Conservation (phyloP, 202 grass and related monocot species). For the Schoenoplectus triqueter region DNA sequence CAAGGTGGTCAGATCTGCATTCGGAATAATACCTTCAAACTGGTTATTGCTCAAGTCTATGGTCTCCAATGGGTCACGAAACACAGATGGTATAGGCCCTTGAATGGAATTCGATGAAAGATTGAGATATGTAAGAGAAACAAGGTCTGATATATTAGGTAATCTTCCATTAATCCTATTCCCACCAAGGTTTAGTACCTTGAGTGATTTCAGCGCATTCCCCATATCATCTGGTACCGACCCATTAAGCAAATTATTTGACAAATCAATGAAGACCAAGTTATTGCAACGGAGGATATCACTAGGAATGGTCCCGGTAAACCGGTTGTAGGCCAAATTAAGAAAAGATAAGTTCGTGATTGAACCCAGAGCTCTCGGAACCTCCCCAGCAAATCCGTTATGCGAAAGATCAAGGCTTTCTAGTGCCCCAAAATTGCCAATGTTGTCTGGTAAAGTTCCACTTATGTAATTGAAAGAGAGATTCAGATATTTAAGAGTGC, state of each 20-base stretch:
- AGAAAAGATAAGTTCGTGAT: conserved; percentile 52
- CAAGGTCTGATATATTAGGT: conserved; percentile 62
- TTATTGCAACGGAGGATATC: conserved; percentile 45
- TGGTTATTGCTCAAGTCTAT: conserved; percentile 87
- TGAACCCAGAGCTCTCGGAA: conserved; percentile 61
- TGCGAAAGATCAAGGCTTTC: conserved; percentile 67
- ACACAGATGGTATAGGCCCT: conserved; percentile 43
- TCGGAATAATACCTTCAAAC: conserved; percentile 57
- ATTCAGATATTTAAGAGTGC: conserved; percentile 65
- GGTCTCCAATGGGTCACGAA: conserved; percentile 56
- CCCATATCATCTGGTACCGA: conserved; percentile 38
- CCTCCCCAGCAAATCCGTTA: conserved; percentile 65
- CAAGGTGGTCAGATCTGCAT: conserved; percentile 65
- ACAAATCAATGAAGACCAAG: conserved; percentile 66
- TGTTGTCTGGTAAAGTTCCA: conserved; percentile 67
- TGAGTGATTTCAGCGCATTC: conserved; percentile 29
- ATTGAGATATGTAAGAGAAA: conserved; percentile 68
- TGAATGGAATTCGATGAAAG: conserved; percentile 66
- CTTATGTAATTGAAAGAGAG: conserved; percentile 70
- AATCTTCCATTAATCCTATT: conserved; percentile 50
- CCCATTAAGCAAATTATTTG: conserved; percentile 63
- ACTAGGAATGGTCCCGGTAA: conserved; percentile 52
- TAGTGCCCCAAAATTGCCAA: conserved; percentile 67
- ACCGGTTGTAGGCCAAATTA: conserved; percentile 59
- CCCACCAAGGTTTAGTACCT: conserved; percentile 40